phyloP scores from a whole-genome alignment of 495 filamentous ascomycete genomes.

The Aspergillus sparsus region DNA sequence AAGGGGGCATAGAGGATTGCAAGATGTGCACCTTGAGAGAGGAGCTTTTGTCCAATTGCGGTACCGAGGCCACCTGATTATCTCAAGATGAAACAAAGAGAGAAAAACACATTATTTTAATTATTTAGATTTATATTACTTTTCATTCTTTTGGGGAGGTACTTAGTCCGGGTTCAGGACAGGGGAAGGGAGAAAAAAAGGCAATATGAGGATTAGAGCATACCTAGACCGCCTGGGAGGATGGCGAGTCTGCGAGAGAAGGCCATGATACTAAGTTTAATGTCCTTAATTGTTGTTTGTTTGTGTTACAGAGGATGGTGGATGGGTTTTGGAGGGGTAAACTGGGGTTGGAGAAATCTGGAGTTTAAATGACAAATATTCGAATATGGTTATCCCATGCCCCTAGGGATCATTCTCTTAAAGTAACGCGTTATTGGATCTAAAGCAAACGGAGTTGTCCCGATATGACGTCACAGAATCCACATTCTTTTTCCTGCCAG shows the following conservation, averaged over 20 bases:
- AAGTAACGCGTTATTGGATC: too few relatives aligned
- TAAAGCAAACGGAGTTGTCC: too few relatives aligned
- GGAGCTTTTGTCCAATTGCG: slow-evolving; percentile 41
- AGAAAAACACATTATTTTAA: slow-evolving; percentile 12
- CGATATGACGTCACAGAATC: too few relatives aligned
- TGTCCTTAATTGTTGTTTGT: background rate
- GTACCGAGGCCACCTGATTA: slow-evolving; percentile 40
- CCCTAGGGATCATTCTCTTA: too few relatives aligned
- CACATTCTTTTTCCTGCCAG: too few relatives aligned
- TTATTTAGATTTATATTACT: background rate
- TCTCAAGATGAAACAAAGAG: background rate
- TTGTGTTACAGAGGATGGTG: too few relatives aligned
- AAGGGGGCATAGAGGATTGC: slow-evolving; percentile 47
- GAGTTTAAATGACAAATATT: too few relatives aligned
- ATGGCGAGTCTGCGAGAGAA: slow-evolving; percentile 40
- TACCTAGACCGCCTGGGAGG: slow-evolving; percentile 44
- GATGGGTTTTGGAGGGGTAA: too few relatives aligned
- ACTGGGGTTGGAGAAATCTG: too few relatives aligned
- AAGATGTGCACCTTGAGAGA: slow-evolving; percentile 38
- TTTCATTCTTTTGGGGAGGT: background rate
- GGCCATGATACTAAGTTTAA: slow-evolving; percentile 36
- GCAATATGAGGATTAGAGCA: too few relatives aligned
- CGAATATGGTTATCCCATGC: too few relatives aligned
- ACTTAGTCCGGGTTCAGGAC: slow-evolving; percentile 4
- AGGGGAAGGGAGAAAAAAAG: too few relatives aligned